Evolutionary conservation across 2,329 filamentous ascomycete genomes (phyloP).

Genomic region (Colletotrichum sp.): DNA sequence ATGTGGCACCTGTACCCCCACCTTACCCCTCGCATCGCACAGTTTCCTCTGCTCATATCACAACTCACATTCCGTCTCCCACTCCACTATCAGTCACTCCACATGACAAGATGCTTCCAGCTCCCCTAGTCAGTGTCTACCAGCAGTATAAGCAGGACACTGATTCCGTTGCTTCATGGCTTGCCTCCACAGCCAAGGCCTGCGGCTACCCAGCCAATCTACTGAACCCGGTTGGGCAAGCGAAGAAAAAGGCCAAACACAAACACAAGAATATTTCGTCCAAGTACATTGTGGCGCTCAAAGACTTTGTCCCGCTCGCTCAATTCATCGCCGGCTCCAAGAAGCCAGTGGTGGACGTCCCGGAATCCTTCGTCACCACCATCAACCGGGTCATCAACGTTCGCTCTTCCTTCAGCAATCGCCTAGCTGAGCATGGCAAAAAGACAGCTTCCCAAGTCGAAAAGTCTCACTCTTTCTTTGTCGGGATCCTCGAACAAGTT

Average conservation of each 20-base stretch:
- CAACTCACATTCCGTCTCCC: not conserved
- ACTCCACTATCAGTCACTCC: not conserved
- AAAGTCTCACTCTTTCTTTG: not conserved
- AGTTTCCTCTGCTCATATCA: accelerated
- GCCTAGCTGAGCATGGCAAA: not conserved
- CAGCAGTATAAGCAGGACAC: not conserved
- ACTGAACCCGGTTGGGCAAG: not conserved
- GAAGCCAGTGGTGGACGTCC: not conserved
- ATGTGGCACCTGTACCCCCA: no score
- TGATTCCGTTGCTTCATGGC: not conserved
- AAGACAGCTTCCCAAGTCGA: not conserved
- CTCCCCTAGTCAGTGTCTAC: not conserved
- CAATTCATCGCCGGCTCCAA: not conserved
- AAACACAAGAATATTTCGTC: not conserved
- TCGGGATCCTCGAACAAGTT: not conserved
- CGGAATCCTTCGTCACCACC: not conserved
- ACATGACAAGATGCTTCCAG: not conserved
- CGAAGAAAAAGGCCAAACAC: not conserved
- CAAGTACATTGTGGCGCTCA: not conserved
- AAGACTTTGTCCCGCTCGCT: not conserved
- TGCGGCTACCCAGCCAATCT: not conserved
- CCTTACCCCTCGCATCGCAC: not conserved
- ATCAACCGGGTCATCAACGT: not conserved
- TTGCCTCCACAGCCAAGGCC: not conserved
- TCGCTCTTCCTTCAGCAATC: not conserved